Percentiles rank a stretch among this genome's conserved stretches.
Evolutionary conservation across 164 flowering plant species (phyloP).

Genomic region (Pachysandra terminalis): DNA sequence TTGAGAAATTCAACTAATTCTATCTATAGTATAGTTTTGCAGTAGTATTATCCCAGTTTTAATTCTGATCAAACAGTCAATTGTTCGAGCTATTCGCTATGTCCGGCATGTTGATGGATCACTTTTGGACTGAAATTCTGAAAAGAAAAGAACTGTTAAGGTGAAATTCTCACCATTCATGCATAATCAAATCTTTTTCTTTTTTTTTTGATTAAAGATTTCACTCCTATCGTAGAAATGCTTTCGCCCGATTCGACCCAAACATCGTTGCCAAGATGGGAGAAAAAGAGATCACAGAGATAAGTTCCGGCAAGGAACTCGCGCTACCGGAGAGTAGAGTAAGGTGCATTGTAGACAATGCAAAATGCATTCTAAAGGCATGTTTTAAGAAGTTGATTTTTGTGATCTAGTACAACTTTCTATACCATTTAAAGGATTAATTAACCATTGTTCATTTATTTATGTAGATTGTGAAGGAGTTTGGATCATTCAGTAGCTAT

Average conservation of each 20-base stretch:
- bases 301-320: conserved; percentile 50
- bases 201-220: too few relatives aligned
- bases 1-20: not conserved
- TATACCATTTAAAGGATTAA: not conserved
- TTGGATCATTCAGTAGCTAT: conserved; percentile 75
- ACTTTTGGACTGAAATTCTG: conserved; percentile 79
- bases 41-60: not conserved
- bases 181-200: not conserved
- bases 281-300: conserved; percentile 63
- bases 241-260: conserved; percentile 60
- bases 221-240: conserved; percentile 37
- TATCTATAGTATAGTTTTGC: not conserved
- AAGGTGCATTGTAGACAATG: conserved; percentile 86
- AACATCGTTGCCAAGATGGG: conserved; percentile 61
- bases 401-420: not conserved
- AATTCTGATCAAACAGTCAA: conserved; percentile 36
- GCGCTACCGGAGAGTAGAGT: conserved; percentile 63
- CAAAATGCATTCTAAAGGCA: conserved; percentile 74
- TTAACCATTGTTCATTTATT: too few relatives aligned
- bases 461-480: conserved; percentile 58
- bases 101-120: conserved; percentile 89
- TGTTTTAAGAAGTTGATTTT: conserved; percentile 14
- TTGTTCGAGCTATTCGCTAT: conserved; percentile 80
- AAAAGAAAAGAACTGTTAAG: conserved; percentile 59
- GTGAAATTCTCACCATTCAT: conserved; percentile 22